These are phyloP conservation scores for Royoungia palumana DNA, from an alignment of 768 basidiomycete species.

Conservation along the genomic window DNA sequence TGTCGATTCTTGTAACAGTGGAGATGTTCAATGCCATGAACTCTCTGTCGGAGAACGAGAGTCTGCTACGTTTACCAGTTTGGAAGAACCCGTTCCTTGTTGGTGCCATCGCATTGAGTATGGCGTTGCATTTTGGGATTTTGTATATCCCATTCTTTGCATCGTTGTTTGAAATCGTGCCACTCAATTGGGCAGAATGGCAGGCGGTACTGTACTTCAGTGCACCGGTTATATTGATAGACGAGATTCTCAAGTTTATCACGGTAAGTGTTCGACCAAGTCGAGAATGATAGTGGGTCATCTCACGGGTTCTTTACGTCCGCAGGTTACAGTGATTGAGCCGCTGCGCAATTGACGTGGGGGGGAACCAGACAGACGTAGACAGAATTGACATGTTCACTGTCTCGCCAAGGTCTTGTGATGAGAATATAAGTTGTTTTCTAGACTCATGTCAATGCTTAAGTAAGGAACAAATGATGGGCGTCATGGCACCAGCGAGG, in stretches of 20 bases:
- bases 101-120: conserved; percentile 83
- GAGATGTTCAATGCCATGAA: conserved; percentile 99
- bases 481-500: no score
- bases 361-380: no score
- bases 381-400: no score
- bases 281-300: background rate
- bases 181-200: conserved; percentile 95
- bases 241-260: conserved; percentile 85
- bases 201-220: conserved; percentile 86
- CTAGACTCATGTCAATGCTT: background rate
- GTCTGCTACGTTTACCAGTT: conserved; percentile 78
- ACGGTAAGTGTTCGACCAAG: conserved; percentile 46
- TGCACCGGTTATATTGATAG: conserved; percentile 83
- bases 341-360: conserved; percentile 45
- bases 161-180: conserved; percentile 84
- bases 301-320: conserved; percentile 1
- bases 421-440: background rate
- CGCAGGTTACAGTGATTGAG: conserved; percentile 54
- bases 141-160: conserved; percentile 97
- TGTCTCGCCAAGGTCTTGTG: background rate
- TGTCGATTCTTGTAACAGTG: conserved; percentile 93
- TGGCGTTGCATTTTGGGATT: conserved; percentile 91
- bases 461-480: conserved; percentile 7
- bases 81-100: conserved; percentile 97
- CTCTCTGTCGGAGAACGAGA: conserved; percentile 96